Evolutionary conservation across 2,329 filamentous ascomycete species (phyloP), one percentile per base, ranked within the genome.

Genomic region (Hypoxylon sp.): DNA sequence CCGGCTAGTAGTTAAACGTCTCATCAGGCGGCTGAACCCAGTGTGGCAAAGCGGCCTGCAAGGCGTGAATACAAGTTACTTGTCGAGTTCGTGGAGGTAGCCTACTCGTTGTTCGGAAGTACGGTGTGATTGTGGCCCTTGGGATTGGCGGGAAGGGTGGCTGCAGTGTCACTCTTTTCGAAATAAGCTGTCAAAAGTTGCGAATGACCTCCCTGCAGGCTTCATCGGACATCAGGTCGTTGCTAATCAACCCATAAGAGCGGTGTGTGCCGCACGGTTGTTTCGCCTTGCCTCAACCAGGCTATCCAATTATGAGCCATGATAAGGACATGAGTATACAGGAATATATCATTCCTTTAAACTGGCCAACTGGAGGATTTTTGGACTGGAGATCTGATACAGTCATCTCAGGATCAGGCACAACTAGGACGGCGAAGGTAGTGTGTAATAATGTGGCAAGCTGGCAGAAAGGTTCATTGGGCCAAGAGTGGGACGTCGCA

Each of bases 101-200:
- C 59, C 66, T 62, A 67, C 63, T 70, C 60, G 66, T 35, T 55
- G 53, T n/a, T 65, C 44, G 53, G 63, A 57, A 51, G 63, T 46
- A 60, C 53, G 29, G 48, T 66, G 48, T 44, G 52, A 47, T 53
- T 59, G 47, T 67, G 51, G 58, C 63, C 58, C 42, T 59, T 24
- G 44, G 59, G 59, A 70, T 71, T 70, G 53, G 60, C 57, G 46
- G 46, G 52, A 29, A 48, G 58, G 42, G 52, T 37, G 53, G 57
- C 69, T 71, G 66, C 69, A 65, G 66, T 67, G 69, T 66, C 47
- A 71, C 69, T 66, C 51, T 59, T 47, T 44, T 64, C 54, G 39
- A 33, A 62, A 53, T 58, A 66, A 60, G 59, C 60, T 65, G 59
- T 60, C 63, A 65, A 63, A 63, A 54, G 52, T 61, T 58, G 63